Evolutionary conservation across 352 stramenopile species (phyloP).

Genomic region (Phytophthora aleatoria): DNA sequence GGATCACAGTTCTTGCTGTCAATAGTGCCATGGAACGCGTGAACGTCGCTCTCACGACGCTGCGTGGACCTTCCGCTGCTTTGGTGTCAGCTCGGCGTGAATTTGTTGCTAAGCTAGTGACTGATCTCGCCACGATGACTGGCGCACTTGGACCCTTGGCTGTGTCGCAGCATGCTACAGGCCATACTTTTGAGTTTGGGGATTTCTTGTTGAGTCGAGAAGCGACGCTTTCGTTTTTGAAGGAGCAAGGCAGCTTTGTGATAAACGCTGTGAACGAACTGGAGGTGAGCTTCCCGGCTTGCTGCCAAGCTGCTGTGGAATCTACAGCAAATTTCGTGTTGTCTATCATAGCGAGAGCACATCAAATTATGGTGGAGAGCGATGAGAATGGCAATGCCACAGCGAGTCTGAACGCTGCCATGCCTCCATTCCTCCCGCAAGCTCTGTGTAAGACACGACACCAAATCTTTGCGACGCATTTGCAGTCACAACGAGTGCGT

Average conservation of each 20-base stretch:
- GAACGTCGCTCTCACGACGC: slow-evolving; percentile 17
- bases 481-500: slow-evolving; percentile 33
- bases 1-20: slow-evolving; percentile 35
- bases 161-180: slow-evolving; percentile 6
- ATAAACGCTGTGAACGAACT: slow-evolving; percentile 29
- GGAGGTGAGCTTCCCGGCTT: slow-evolving; percentile 14
- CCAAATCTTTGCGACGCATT: slow-evolving; percentile 30
- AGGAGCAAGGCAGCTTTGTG: slow-evolving; percentile 39
- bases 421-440: slow-evolving; percentile 30
- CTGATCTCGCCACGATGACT: slow-evolving; percentile 25
- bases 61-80: slow-evolving; percentile 6
- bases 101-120: slow-evolving; percentile 33
- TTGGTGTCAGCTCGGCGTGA: slow-evolving; percentile 6
- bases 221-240: slow-evolving; percentile 27
- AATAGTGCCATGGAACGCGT: slow-evolving; percentile 32
- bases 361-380: slow-evolving; percentile 18
- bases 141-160: slow-evolving; percentile 29
- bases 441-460: slow-evolving; percentile 30
- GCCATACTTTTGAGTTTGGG: slow-evolving; percentile 21
- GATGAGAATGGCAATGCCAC: slow-evolving; percentile 6
- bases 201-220: slow-evolving; percentile 26
- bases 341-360: slow-evolving; percentile 23
- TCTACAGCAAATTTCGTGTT: slow-evolving; percentile 30
- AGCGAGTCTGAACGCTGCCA: background rate
- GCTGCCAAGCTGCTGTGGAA: slow-evolving; percentile 29